phyloP scores from a whole-genome alignment of 1,139 yeast species.

The Lodderomyces orthopsilosis region DNA sequence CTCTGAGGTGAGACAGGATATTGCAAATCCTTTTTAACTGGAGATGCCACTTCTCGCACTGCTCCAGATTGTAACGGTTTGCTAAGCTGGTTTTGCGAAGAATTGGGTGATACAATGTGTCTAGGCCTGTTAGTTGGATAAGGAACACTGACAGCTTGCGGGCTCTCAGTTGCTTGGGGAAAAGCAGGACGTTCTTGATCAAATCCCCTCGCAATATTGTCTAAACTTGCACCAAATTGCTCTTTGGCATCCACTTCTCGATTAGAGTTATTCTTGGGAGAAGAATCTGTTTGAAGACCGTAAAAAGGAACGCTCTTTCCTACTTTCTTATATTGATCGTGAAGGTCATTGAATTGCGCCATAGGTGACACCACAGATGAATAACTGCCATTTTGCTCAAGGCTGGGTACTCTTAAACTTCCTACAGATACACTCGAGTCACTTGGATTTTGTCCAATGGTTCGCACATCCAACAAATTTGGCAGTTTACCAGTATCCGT shows the following conservation, averaged over 20 bases:
- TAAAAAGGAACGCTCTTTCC: constrained; percentile 6
- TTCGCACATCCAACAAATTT: constrained; percentile 6
- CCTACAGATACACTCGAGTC: constrained; percentile 8
- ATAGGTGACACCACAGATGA: constrained; percentile 47
- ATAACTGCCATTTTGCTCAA: constrained; percentile 32
- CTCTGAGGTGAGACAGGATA: constrained; percentile 15
- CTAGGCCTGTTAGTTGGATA: constrained; percentile 25
- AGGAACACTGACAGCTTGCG: constrained; percentile 15
- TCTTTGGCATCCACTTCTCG: constrained; percentile 5
- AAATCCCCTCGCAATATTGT: neutral
- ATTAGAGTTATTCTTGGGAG: neutral
- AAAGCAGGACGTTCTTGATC: constrained; percentile 9
- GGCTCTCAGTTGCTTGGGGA: constrained; percentile 18
- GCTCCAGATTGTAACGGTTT: constrained; percentile 13
- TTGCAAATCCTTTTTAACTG: constrained; percentile 12
- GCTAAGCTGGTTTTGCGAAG: constrained; percentile 29
- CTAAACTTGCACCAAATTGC: constrained; percentile 1
- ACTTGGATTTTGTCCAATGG: constrained; percentile 1
- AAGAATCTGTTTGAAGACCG: constrained; percentile 3
- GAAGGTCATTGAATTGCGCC: constrained; percentile 55
- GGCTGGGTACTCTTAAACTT: constrained; percentile 25
- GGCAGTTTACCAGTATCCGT: constrained; percentile 23
- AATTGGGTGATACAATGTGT: constrained; percentile 36
- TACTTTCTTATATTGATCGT: constrained; percentile 36
- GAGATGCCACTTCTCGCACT: constrained; percentile 2